phyloP scores from a whole-genome alignment of 352 stramenopile species.

The Saprolegnia parasitica region DNA sequence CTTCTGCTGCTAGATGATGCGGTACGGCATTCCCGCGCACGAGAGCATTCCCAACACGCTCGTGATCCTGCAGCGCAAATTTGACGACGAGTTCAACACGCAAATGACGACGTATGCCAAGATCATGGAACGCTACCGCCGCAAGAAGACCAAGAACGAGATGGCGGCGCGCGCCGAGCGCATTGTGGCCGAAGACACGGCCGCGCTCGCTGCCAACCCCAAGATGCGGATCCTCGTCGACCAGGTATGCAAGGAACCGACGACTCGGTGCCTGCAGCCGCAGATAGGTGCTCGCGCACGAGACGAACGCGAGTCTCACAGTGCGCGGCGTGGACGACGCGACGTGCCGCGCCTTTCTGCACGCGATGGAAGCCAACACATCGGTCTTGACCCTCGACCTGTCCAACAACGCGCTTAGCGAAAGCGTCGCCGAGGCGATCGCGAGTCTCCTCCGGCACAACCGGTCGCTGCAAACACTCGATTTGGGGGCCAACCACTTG shows the following conservation, averaged over 20 bases:
- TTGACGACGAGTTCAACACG: conserved; percentile 58
- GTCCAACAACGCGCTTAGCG: conserved; percentile 50
- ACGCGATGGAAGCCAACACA: conserved; percentile 52
- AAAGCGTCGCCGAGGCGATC: conserved; percentile 38
- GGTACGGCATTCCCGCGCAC: conserved; percentile 47
- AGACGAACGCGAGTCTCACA: conserved; percentile 44
- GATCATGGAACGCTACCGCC: conserved; percentile 44
- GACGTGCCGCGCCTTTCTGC: conserved; percentile 49
- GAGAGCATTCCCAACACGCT: conserved; percentile 42
- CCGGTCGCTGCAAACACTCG: conserved; percentile 44
- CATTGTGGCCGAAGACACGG: not conserved
- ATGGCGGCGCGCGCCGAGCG: conserved; percentile 37
- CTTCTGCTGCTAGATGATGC: conserved; percentile 42
- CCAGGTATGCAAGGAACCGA: conserved; percentile 32
- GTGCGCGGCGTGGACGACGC: conserved; percentile 48
- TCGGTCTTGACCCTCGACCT: conserved; percentile 57
- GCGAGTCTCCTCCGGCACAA: conserved; percentile 57
- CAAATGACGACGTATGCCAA: conserved; percentile 43
- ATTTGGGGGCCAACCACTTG: conserved; percentile 56
- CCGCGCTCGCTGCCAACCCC: conserved; percentile 38
- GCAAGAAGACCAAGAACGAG: conserved; percentile 39
- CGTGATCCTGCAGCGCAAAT: conserved; percentile 46
- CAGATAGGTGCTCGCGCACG: conserved; percentile 44
- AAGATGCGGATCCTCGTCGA: conserved; percentile 47
- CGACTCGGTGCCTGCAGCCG: not conserved